Base-by-base conservation (phyloP, 2,329 filamentous ascomycete genomes). In the Neonectria coccinea region DNA sequence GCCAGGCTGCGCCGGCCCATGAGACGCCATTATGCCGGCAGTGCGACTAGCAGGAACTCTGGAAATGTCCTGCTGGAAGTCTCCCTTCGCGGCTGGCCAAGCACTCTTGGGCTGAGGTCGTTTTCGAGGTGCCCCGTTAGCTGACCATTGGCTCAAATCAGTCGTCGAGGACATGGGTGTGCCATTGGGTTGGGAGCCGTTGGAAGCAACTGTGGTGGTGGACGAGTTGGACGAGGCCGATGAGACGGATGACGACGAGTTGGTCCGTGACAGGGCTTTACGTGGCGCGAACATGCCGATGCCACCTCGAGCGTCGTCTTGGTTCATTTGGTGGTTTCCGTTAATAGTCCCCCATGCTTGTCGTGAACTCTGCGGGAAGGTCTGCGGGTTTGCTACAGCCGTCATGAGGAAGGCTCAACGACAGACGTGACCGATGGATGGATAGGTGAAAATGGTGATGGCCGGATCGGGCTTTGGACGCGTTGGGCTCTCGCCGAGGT, bases 191-290 rank as follows among this genome's bases (percentile, higher is more conserved):
- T 88, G 88, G 27, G 86, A 83, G 54, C 86, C 83, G 74, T 87
- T 84, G 62, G 88, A 86, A 42, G 88, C 86, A 67, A 92, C 83
- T 59, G 91, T 92, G 2, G 90, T 88, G 11, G 81, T 84, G 6
- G 88, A 89, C 16, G 87, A 86, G 62, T 80, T 81, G 33, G 88
- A 90, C 14, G 92, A 92, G 68, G 97, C 85, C 50, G 94, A 97
- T 4, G 94, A 97, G 63, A 97, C 85, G 53, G 94, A 97, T 6
- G 94, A 97, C 60, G 93, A 96, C 39, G 95, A 98, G 84, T 93
- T 97, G 75, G 91, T 91, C 78, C 95, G 90, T 79, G 95, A 92
- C 66, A 93, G 86, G 76, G 87, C 90, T 83, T 97, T 97, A 74
- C 94, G 92, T 76, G 93, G 92, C 86, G 92, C 91, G 79, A 97